Evolutionary conservation across 805 yeast genomes (phyloP), one percentile per base, ranked within the genome.

Genomic region (Metschnikowia anglica): DNA sequence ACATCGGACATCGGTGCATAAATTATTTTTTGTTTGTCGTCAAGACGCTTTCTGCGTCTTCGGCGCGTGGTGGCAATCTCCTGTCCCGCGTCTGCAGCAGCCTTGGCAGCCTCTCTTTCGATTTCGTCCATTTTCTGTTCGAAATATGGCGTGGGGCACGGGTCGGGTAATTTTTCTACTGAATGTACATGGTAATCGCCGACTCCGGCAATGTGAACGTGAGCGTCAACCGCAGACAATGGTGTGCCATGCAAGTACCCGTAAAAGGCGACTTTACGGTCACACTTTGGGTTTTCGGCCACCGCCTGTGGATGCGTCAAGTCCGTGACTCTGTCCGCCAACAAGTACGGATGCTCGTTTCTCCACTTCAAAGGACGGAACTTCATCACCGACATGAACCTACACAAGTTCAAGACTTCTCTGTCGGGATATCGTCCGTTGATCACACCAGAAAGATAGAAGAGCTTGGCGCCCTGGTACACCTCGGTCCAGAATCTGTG

Each of bases 1-100:
- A 93, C 97, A 65, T 93, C 98, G 35, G 97, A 87, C 99, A 93
- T 93, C 37, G 99, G 99, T 0, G 99, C 99, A 63, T 95, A 93
- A 2, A 93, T 88, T 52, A 88, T 80, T 62, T 90, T 93, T 61
- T 88, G 95, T 55, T 84, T 88, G 59, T 93, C 99, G 52, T 93
- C 98, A 41, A 93, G 77, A 59, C 98, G 79, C 61, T 88, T 87
- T 58, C 97, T 77, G 63, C 97, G 81, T 53, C 76, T 70, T 24
- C 52, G 31, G 34, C 4, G 81, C 2, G 81, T 76, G 24, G 76
- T 72, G 2, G 82, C 74, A 3, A 75, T 56, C 3, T 68, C 64
- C 43, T 76, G 80, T 8, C 85, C 86, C 16, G 75, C 74, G 37
- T 74, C 83, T 6, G 76, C 79, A n/a, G 85, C 84, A 36, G 73